Conservation (phyloP, 352 stramenopile genomes). For the Pythium dissotocum region DNA sequence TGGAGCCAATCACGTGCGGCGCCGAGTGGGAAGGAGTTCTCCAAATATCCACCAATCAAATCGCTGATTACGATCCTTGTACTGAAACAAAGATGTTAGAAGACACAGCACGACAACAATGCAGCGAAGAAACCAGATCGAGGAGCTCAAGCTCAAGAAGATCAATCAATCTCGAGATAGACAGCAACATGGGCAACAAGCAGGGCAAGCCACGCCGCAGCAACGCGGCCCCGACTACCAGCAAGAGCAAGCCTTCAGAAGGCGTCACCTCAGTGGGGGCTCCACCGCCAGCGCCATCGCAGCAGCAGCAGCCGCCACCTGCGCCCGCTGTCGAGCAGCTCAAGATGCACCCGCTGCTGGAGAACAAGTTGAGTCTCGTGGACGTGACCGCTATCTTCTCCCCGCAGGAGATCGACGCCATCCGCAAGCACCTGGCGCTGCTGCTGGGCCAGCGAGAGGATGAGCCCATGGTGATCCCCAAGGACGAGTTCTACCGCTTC, state of each 20-base stretch:
- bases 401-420: slow-evolving; percentile 73
- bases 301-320: slow-evolving; percentile 18
- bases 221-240: slow-evolving; percentile 21
- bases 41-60: neutral
- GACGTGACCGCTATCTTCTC: slow-evolving; percentile 79
- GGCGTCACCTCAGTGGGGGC: slow-evolving; percentile 6
- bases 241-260: slow-evolving; percentile 12
- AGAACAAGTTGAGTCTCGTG: slow-evolving; percentile 71
- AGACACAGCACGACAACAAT: neutral
- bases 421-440: slow-evolving; percentile 70
- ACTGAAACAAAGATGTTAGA: neutral
- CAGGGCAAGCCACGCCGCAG: slow-evolving; percentile 54
- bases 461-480: slow-evolving; percentile 75
- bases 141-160: slow-evolving; percentile 5
- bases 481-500: slow-evolving; percentile 88
- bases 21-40: neutral
- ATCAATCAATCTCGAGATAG: neutral
- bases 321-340: slow-evolving; percentile 12
- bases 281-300: slow-evolving; percentile 8
- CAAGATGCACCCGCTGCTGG: slow-evolving; percentile 43
- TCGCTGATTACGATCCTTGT: neutral
- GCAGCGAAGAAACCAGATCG: slow-evolving; percentile 12
- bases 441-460: slow-evolving; percentile 69
- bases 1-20: slow-evolving; percentile 1
- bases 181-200: slow-evolving; percentile 76